phyloP scores from a whole-genome alignment of 2,329 filamentous ascomycete genomes.

The Ascochyta clinopodiicola region DNA sequence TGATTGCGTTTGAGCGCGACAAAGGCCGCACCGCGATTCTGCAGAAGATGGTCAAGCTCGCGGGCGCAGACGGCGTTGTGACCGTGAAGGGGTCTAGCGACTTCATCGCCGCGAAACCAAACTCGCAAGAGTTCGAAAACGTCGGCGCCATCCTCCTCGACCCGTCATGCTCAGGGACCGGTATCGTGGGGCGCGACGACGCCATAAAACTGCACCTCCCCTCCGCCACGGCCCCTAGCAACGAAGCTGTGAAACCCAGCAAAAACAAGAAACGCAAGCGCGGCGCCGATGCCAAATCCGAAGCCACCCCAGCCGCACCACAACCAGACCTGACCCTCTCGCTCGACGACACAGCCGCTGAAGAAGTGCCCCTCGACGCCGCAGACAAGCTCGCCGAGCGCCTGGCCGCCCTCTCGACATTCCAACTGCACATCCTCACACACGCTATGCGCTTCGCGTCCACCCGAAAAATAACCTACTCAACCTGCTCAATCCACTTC shows the following conservation, averaged over 20 bases:
- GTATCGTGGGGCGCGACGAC: constrained; percentile 90
- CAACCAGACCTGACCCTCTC: constrained; percentile 29
- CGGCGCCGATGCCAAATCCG: constrained; percentile 8
- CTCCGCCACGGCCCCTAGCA: background rate
- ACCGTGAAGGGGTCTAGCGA: constrained; percentile 77
- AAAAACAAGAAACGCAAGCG: constrained; percentile 46
- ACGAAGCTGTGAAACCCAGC: background rate
- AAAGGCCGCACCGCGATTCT: constrained; percentile 73
- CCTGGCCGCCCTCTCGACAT: constrained; percentile 75
- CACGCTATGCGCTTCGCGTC: constrained; percentile 85
- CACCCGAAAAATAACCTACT: constrained; percentile 76
- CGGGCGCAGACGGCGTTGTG: constrained; percentile 72
- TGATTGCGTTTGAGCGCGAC: constrained; percentile 85
- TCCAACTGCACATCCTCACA: constrained; percentile 81
- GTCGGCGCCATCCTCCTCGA: constrained; percentile 87
- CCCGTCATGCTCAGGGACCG: constrained; percentile 93
- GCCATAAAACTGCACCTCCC: constrained; percentile 67
- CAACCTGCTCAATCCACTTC: constrained; percentile 87
- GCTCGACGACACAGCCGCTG: constrained; percentile 40
- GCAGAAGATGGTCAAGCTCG: constrained; percentile 81
- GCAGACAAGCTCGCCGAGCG: constrained; percentile 55
- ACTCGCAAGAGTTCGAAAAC: constrained; percentile 64
- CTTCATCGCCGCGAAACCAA: constrained; percentile 78
- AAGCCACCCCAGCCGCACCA: constrained; percentile 5
- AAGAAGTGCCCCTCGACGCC: constrained; percentile 49